A percentile compares a stretch with the other conserved stretches of the same genome.
Evolutionary conservation across 2,329 filamentous ascomycete species (phyloP).

Genomic region (Fusarium sp.): DNA sequence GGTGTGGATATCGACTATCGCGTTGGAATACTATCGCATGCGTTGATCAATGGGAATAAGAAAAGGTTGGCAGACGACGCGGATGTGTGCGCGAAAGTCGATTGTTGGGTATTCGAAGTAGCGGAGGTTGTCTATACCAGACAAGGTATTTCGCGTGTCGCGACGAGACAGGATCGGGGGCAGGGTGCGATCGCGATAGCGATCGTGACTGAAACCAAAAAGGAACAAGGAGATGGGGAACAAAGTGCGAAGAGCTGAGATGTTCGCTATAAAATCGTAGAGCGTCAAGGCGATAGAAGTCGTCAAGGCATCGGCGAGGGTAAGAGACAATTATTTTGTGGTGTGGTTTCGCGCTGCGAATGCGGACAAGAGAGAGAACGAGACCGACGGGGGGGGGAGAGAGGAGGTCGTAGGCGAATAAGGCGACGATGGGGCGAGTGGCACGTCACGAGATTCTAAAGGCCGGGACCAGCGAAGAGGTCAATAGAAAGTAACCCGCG

Average conservation of each 20-base stretch:
- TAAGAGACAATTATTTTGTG: slow-evolving; percentile 29
- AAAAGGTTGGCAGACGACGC: slow-evolving; percentile 18
- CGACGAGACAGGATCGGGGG: slow-evolving; percentile 40
- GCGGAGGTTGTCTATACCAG: slow-evolving; percentile 25
- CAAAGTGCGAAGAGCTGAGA: not conserved
- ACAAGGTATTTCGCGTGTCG: slow-evolving; percentile 45
- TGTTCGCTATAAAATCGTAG: slow-evolving; percentile 27
- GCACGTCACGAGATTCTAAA: slow-evolving; percentile 43
- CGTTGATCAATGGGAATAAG: slow-evolving; percentile 36
- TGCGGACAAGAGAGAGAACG: slow-evolving; percentile 37
- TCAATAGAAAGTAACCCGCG: slow-evolving; percentile 25
- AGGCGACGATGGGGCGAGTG: slow-evolving; percentile 44
- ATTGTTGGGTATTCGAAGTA: slow-evolving; percentile 29
- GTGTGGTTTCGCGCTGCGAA: slow-evolving; percentile 46
- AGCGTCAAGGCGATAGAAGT: slow-evolving; percentile 29
- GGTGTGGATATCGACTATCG: slow-evolving; percentile 67
- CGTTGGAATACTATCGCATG: slow-evolving; percentile 58
- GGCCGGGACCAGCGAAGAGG: slow-evolving; percentile 34
- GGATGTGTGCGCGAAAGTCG: slow-evolving; percentile 26
- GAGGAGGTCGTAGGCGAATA: slow-evolving; percentile 38
- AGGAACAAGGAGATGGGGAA: slow-evolving; percentile 20
- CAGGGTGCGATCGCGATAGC: slow-evolving; percentile 42
- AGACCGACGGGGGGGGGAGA: slow-evolving; percentile 29
- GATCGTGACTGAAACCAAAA: slow-evolving; percentile 26
- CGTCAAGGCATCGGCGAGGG: slow-evolving; percentile 45